Evolutionary conservation across 148 eudicot species (phyloP).

Genomic region (Cornus controversa): DNA sequence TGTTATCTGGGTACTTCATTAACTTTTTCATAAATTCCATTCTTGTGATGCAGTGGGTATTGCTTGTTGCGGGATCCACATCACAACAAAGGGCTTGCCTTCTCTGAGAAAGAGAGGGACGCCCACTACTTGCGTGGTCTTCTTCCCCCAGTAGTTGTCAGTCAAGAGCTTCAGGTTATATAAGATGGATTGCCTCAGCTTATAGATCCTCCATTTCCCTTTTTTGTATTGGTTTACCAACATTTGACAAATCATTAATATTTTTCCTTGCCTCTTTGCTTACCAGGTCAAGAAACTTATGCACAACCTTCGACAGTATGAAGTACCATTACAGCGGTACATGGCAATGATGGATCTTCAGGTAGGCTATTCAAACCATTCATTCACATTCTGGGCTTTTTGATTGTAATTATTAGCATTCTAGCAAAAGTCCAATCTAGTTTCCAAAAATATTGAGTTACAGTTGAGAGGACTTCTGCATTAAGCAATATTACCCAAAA

Average conservation of each 20-base stretch:
- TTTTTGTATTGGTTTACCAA: neutral
- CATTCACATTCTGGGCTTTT: neutral
- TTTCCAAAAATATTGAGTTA: neutral
- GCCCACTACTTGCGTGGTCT: constrained; percentile 91
- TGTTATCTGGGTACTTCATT: neutral
- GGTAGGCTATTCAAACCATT: constrained; percentile 38
- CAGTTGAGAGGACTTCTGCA: neutral
- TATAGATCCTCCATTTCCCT: too few species aligned
- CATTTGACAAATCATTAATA: neutral
- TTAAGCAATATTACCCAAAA: neutral
- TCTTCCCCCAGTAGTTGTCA: constrained; percentile 80
- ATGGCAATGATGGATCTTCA: constrained; percentile 99
- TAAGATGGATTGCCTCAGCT: neutral
- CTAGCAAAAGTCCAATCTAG: neutral
- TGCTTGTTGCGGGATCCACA: constrained; percentile 90
- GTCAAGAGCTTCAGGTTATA: constrained; percentile 78
- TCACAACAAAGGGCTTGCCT: constrained; percentile 92
- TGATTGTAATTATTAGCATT: neutral
- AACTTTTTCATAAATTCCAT: neutral
- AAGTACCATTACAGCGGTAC: constrained; percentile 86
- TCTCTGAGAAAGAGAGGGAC: constrained; percentile 86
- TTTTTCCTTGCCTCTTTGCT: constrained; percentile 4
- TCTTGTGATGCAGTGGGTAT: constrained; percentile 65
- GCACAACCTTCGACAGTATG: constrained; percentile 80
- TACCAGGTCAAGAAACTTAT: constrained; percentile 87